Percentiles rank a stretch among this genome's conserved stretches.
These are phyloP conservation scores for Calocybe indica DNA, from an alignment of 768 basidiomycete species.

Conservation along the genomic window DNA sequence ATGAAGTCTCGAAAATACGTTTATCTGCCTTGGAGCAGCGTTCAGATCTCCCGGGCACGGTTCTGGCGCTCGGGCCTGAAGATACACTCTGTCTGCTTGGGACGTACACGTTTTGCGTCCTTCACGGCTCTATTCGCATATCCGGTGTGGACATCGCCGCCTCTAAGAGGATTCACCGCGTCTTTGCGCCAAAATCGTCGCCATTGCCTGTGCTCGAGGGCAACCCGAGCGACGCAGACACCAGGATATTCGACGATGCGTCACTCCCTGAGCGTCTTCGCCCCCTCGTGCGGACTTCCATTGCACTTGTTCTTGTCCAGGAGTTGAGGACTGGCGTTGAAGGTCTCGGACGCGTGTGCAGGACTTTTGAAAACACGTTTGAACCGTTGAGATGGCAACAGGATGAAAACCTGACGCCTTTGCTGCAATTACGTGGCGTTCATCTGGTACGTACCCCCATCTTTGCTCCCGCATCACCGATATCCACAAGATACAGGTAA, in stretches of 20 bases:
- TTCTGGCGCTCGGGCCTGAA: conserved; percentile 37
- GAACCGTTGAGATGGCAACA: conserved; percentile 41
- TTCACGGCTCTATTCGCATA: conserved; percentile 56
- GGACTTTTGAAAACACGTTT: conserved; percentile 60
- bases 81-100: conserved; percentile 70
- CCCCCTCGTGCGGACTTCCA: conserved; percentile 8
- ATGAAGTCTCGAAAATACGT: conserved; percentile 28
- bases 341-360: conserved; percentile 57
- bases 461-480: neutral
- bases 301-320: conserved; percentile 50
- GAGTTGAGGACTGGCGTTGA: conserved; percentile 57
- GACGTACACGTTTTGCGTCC: conserved; percentile 49
- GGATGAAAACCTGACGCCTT: conserved; percentile 22
- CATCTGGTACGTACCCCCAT: conserved; percentile 34
- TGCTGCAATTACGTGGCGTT: conserved; percentile 42
- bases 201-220: conserved; percentile 54
- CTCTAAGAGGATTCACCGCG: conserved; percentile 33
- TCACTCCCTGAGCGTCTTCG: conserved; percentile 13
- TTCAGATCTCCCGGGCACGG: conserved; percentile 12
- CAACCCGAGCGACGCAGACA: conserved; percentile 7
- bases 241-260: conserved; percentile 6
- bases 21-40: conserved; percentile 11
- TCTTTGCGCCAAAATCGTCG: conserved; percentile 79
- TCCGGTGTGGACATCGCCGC: conserved; percentile 46
- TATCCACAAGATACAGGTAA: conserved; percentile 21